Evolutionary conservation across 345 rosid genomes (phyloP), one percentile per base, ranked within the genome.

Genomic region (Citrus sinensis): DNA sequence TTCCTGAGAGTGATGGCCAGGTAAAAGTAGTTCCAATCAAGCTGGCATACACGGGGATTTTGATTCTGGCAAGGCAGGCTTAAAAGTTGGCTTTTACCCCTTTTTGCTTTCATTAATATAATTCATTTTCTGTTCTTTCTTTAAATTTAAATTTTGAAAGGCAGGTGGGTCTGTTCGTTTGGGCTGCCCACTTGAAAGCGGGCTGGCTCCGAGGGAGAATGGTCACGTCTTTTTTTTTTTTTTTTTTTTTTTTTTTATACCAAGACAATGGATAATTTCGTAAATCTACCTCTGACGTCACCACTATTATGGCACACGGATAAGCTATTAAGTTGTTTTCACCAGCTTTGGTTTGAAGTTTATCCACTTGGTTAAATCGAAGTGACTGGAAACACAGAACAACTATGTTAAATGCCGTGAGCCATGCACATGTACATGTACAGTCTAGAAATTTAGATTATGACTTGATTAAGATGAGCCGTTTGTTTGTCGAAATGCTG

Each of bases 11-110:
- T n/a, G 60, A 63, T 16, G 49, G 80, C 69, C 55, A 42, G 59
- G 61, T 51, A n/a, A 74, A 80, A 25, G 59, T 71, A 75, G 49
- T 24, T 6, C 1, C 32, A 65, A 65, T 61, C 76, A 62, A 39
- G 74, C 85, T 80, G 89, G 80, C 82, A 85, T n/a, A 54, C 83
- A 85, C 85, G 80, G 81, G 83, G 77, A 27, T 54, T 83, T 62
- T 56, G 42, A 54, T 75, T 46, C 51, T 46, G 51, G 19, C 19
- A 56, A 9, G 24, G 14, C 32, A 30, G 11, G 17, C 37, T 39
- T 29, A 42, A 55, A 79, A 81, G 73, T 9, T 56, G 16, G 7
- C 25, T 13, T 13, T 58, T 13, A 22, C 5, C 2, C 58, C 58
- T 42, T 22, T 20, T 6, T 46, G 24, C 22, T 19, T 19, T 66